Evolutionary conservation across 805 yeast species (phyloP).

Genomic region (Monosporozyma yasuniensis): DNA sequence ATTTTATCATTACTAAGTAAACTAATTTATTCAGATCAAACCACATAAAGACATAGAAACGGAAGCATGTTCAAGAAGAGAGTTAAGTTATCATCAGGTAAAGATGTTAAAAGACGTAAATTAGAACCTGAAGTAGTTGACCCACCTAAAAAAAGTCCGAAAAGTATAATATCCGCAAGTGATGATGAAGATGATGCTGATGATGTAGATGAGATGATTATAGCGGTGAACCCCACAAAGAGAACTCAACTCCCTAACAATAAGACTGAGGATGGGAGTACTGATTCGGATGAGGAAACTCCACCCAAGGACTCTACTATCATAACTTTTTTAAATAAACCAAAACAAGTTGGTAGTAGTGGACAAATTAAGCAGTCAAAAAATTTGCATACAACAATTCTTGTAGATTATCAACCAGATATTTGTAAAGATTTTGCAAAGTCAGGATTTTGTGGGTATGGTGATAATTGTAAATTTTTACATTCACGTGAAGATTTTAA

Average conservation of each 20-base stretch:
- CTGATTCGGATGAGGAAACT: neutral
- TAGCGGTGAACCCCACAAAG: neutral
- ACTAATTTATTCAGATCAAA: neutral
- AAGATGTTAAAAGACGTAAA: conserved; percentile 11
- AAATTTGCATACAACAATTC: conserved; percentile 54
- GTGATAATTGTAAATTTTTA: conserved; percentile 91
- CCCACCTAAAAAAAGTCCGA: neutral
- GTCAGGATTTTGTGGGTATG: conserved; percentile 95
- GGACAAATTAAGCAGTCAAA: conserved; percentile 24
- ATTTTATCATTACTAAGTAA: no score
- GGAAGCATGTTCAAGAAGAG: conserved; percentile 24
- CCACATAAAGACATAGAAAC: neutral
- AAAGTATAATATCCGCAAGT: neutral
- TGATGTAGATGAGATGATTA: neutral
- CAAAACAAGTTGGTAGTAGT: neutral
- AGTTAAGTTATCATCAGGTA: conserved; percentile 4
- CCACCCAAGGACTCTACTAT: neutral
- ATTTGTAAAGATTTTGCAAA: conserved; percentile 85
- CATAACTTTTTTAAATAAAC: neutral
- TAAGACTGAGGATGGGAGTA: no score
- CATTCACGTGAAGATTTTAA: conserved; percentile 83
- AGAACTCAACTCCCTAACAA: no score
- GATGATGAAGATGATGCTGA: neutral
- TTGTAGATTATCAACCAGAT: conserved; percentile 84
- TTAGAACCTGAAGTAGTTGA: neutral